Evolutionary conservation across 345 rosid species (phyloP), one percentile per base, ranked within the genome.

Genomic region (Iberis pinnata): DNA sequence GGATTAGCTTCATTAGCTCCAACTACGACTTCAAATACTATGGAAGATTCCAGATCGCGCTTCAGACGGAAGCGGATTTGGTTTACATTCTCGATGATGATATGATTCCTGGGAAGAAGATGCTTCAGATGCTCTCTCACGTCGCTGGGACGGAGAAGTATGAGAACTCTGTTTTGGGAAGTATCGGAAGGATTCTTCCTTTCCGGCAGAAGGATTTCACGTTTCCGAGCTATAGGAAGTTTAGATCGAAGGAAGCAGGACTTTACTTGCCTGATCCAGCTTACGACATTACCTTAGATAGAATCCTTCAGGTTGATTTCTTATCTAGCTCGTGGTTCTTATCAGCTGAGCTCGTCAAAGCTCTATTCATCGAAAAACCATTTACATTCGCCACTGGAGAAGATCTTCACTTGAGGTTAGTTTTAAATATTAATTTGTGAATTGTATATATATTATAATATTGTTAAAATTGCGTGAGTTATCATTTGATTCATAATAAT

Each of bases 211-310:
- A 77, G 64, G 97, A 92, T 53, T 85, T 85, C 15, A 88, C 93
- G n/a, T 92, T 92, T 64, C 98, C 98, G 8, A 92, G 98, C 56
- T 92, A 92, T 35, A 53, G 98, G 60, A 92, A 92, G 70, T 85
- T 81, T 57, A 60, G 88, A 47, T 85, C 98, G 0, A 92, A 85
- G 61, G 98, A 92, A 70, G 98, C 98, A 0, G 98, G 98, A 11
- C 80, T 92, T 11, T 92, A 92, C 43, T 59, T 92, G 70, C 98
- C 98, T 51, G 98, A 92, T 68, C 98, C 98, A 27, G 98, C 98
- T 42, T 92, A 92, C 55, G 90, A 85, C 32, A 80, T 92, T 14
- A 88, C 90, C 4, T 67, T 83, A 15, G 80, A 83, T 48, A 78
- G 72, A 58, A 81, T 85, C 53, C 90, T 92, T 65, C 95, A 88